Base-by-base conservation (phyloP, 345 rosid species). In the Hibiscus mutabilis region DNA sequence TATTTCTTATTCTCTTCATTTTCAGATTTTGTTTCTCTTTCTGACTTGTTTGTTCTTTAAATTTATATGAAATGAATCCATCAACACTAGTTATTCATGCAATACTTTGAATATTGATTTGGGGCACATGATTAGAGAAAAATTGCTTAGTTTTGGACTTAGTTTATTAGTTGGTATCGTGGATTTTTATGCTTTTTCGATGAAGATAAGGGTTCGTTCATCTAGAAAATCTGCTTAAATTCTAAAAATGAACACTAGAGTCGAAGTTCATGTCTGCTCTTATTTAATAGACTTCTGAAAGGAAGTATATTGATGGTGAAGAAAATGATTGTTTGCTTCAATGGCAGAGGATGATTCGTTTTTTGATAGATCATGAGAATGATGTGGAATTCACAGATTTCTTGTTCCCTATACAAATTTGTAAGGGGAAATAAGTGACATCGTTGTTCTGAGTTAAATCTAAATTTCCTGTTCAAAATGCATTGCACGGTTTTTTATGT, bases 241-340 rank as follows among this genome's bases (percentile, higher is more conserved):
- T 49, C 58, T 66, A 66, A 9, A 25, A 47, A 25, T 27, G 40
- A 11, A 6, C 51, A 24, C 40, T 66, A 8, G 40, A 66, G n/a
- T 47, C 10, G 22, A 66, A 25, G 57, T 5, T 66, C 10, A 1
- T 49, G 40, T 25, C 7, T 47, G 40, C 49, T 66, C 42, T 46
- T 47, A 66, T 25, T 11, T 47, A 24, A 25, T 66, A 25, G 22
- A 47, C 58, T 66, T 6, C 15, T 47, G 22, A 47, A 66, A 66
- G 53, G 59, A 67, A 16, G 9, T n/a, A 10, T 67, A 27, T 66
- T 14, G 70, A 47, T n/a, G 59, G 35, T 27, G 70, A 49, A 67
- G 25, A 49, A 35, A 8, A 9, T 66, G 56, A 7, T 7, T 31
- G 40, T 16, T 31, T 31, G 66, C 66, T 60, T 60, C 44, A 60